Evolutionary conservation across 208 protist genomes (phyloP), one percentile per base, ranked within the genome.

Genomic region (Crithidia mellificae): DNA sequence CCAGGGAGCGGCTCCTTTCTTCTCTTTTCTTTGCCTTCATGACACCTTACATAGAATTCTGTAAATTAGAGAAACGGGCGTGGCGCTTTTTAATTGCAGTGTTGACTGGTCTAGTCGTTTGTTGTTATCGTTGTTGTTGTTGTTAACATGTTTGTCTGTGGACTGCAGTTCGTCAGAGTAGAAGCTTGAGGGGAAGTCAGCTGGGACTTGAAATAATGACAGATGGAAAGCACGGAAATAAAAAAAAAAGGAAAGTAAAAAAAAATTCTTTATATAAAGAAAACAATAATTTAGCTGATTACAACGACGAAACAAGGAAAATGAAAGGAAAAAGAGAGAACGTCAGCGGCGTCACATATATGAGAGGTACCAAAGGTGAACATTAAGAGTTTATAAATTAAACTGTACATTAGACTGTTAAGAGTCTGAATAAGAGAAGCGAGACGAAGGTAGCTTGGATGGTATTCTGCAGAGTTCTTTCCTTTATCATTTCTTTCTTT

Each of bases 191-290:
- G 36, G 36, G 12, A 12, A 41, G 36, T 12, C 36, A 12, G 36
- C 36, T 15, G 36, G 36, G 12, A 41, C 36, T 12, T 12, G 36
- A 41, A 41, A 12, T 12, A 15, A 6, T n/a, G 19, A 32, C 30
- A 30, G 55, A 61, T 47, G 2, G 7, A 44, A n/a, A n/a, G n/a
- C n/a, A n/a, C n/a, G n/a, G 5, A 25, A 67, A 47, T 12, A 41
- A 54, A 46, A 17, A 12, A 25, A 36, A 63, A 34, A 32, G 19
- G 12, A 52, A 63, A 51, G 51, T 38, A 51, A 38, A 63, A 22
- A n/a, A 41, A 27, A 29, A 41, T 12, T 41, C 36, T 41, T 6
- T 12, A 41, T 15, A 15, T 6, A 41, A 15, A 41, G 36, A 41
- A 6, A 6, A 41, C n/a, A n/a, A n/a, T n/a, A n/a, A n/a, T n/a